Evolutionary conservation across 805 yeast species (phyloP).

Genomic region (Phaffomyces antillensis): DNA sequence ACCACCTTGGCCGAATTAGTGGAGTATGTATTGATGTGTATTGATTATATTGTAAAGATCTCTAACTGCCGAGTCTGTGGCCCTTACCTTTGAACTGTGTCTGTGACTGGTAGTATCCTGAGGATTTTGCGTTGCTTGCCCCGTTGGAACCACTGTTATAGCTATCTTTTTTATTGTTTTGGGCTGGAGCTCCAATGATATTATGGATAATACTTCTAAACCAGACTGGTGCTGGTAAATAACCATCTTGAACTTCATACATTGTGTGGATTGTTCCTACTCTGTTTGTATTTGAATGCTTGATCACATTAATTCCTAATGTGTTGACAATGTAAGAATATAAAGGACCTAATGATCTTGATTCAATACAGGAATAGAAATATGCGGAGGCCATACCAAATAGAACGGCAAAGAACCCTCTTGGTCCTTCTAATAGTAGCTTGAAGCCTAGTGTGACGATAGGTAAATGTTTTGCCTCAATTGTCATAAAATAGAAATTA

Average conservation of each 20-base stretch:
- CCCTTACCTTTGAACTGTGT: constrained; percentile 32
- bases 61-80: constrained; percentile 28
- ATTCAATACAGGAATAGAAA: constrained; percentile 53
- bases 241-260: constrained; percentile 41
- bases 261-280: constrained; percentile 26
- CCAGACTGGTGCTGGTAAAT: constrained; percentile 49
- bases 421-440: constrained; percentile 35
- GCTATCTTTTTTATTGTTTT: constrained; percentile 10
- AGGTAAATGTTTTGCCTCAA: constrained; percentile 55
- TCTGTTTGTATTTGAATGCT: constrained; percentile 21
- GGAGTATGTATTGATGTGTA: not conserved
- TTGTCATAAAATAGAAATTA: constrained; percentile 45
- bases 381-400: constrained; percentile 53
- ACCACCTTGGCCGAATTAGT: not conserved
- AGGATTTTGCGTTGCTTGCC: constrained; percentile 11
- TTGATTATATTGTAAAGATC: not conserved
- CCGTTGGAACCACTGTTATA: not conserved
- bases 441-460: constrained; percentile 37
- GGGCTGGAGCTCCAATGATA: constrained; percentile 9
- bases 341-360: constrained; percentile 41
- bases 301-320: constrained; percentile 16
- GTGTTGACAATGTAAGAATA: constrained; percentile 22
- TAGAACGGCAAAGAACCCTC: constrained; percentile 32
- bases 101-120: constrained; percentile 11
- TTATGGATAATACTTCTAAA: constrained; percentile 24